phyloP scores from a whole-genome alignment of 176 grass and related monocot genomes.

The Aegilops umbellulata region DNA sequence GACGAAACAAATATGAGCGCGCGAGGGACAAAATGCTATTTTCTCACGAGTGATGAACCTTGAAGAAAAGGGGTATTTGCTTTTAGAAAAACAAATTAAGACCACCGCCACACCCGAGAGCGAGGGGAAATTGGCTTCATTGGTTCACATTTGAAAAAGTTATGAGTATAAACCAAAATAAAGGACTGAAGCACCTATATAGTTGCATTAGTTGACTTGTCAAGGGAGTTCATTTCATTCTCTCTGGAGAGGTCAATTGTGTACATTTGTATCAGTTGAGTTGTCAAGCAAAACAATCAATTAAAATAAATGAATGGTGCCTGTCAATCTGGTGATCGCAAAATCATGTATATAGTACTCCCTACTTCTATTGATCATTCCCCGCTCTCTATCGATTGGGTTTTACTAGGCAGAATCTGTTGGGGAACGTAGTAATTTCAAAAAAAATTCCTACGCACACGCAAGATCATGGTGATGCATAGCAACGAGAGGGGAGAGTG shows the following conservation, averaged over 20 bases:
- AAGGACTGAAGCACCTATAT: neutral
- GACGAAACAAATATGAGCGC: neutral
- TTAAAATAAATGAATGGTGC: neutral
- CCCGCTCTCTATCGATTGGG: neutral
- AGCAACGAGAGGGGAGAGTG: too few species aligned
- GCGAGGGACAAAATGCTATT: neutral
- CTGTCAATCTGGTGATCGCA: neutral
- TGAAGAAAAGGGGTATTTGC: neutral
- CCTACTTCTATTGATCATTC: neutral
- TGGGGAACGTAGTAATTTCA: too few species aligned
- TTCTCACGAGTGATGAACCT: neutral
- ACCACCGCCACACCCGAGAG: too few species aligned
- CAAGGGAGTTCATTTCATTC: neutral
- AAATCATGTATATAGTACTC: neutral
- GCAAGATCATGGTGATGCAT: too few species aligned
- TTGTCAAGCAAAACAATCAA: neutral
- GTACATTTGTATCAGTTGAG: neutral
- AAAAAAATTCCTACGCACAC: too few species aligned
- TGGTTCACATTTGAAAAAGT: neutral
- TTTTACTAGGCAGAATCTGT: constrained; percentile 15
- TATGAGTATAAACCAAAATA: neutral
- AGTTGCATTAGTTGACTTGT: neutral
- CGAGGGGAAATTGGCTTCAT: neutral
- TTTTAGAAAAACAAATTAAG: too few species aligned
- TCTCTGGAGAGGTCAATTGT: neutral